These are phyloP conservation scores for Cytospora schulzeri DNA, from an alignment of 2,329 filamentous ascomycete genomes.

Conservation along the genomic window DNA sequence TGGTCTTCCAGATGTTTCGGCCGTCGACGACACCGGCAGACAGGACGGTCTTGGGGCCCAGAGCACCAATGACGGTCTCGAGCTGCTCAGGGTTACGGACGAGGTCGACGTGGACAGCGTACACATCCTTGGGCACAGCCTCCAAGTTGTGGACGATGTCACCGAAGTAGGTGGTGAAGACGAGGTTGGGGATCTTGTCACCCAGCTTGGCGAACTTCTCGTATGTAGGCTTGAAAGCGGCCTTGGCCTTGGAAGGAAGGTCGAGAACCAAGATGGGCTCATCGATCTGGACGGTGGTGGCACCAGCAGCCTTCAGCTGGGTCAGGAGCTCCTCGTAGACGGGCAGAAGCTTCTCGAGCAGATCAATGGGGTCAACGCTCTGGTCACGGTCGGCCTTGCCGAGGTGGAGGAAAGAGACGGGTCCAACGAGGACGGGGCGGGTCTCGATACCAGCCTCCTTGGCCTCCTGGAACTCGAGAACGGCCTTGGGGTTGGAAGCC, in stretches of 20 bases:
- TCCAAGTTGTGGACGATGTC: constrained; percentile 99
- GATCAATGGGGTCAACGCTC: constrained; percentile 87
- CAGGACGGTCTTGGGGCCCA: constrained; percentile 86
- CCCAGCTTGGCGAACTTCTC: constrained; percentile 81
- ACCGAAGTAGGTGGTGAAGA: constrained; percentile 97
- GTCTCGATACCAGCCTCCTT: constrained; percentile 95
- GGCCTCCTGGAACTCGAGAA: constrained; percentile 92
- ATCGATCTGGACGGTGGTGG: constrained; percentile 96
- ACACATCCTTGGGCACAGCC: constrained; percentile 75
- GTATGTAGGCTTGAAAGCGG: constrained; percentile 96
- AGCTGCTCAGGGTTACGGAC: constrained; percentile 99
- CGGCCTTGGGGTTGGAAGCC: constrained; percentile 83
- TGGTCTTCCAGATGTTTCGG: constrained; percentile 99
- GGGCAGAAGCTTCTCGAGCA: constrained; percentile 90
- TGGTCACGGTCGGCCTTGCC: constrained; percentile 98
- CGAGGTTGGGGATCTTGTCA: constrained; percentile 80
- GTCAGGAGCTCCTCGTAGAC: constrained; percentile 91
- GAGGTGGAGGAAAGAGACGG: constrained; percentile 95
- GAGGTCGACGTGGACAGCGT: constrained; percentile 91
- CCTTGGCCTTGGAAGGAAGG: constrained; percentile 85
- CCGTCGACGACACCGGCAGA: constrained; percentile 97
- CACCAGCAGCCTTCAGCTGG: constrained; percentile 94
- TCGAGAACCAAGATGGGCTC: constrained; percentile 97
- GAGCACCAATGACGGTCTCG: constrained; percentile 76
- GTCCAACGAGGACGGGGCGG: constrained; percentile 91